Evolutionary conservation across 208 protist species (phyloP).

Genomic region (Perkinsela sp.): DNA sequence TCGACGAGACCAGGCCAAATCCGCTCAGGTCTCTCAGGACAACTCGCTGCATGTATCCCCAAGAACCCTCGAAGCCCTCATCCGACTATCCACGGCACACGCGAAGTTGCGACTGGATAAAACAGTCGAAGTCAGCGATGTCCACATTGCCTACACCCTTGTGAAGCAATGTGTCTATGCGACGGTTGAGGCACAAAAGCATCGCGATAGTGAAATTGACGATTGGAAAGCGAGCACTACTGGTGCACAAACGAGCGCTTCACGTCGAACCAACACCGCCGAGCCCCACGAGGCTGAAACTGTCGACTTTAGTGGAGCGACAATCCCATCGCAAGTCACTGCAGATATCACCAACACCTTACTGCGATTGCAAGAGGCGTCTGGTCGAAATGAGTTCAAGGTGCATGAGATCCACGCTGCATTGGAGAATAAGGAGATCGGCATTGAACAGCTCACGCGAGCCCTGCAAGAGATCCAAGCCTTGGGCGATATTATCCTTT

Average conservation of each 20-base stretch:
- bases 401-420: neutral
- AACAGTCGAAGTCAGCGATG: constrained; percentile 45
- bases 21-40: constrained; percentile 12
- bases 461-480: neutral
- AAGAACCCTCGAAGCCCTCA: constrained; percentile 84
- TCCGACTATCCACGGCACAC: constrained; percentile 73
- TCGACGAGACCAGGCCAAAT: constrained; percentile 34
- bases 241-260: no score
- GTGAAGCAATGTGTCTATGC: constrained; percentile 43
- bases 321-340: neutral
- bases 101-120: constrained; percentile 68
- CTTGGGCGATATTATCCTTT: neutral
- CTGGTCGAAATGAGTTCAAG: neutral
- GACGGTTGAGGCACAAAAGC: constrained; percentile 21
- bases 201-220: constrained; percentile 8
- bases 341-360: neutral
- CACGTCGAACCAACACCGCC: neutral
- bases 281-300: neutral
- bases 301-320: neutral
- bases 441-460: neutral
- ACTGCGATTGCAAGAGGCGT: neutral
- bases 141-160: constrained; percentile 44
- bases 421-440: neutral
- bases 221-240: neutral
- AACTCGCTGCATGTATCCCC: constrained; percentile 69